A percentile compares a stretch with the other conserved stretches of the same genome.
Evolutionary conservation across 2,329 filamentous ascomycete genomes (phyloP).

Genomic region (Aureobasidium sp.): DNA sequence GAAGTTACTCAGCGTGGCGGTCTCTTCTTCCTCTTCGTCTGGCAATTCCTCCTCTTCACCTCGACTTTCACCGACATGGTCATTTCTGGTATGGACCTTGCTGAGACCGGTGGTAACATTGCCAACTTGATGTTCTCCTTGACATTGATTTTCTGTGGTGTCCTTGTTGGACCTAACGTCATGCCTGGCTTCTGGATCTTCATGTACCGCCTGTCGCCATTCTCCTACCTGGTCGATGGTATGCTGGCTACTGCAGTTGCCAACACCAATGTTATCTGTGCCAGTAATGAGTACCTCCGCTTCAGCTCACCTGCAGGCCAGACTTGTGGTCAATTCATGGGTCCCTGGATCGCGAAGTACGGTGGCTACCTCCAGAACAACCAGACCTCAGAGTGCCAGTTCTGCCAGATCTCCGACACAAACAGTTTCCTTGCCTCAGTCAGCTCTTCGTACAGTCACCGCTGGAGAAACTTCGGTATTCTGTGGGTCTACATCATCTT

Average conservation of each 20-base stretch:
- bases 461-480: conserved; percentile 49
- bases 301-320: conserved; percentile 52
- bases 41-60: conserved; percentile 69
- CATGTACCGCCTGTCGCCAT: conserved; percentile 74
- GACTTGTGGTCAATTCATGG: conserved; percentile 33
- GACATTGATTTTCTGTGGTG: conserved; percentile 61
- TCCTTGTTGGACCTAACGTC: conserved; percentile 53
- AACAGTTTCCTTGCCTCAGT: conserved; percentile 35
- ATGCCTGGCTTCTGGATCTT: conserved; percentile 73
- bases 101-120: conserved; percentile 67
- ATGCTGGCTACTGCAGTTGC: conserved; percentile 64
- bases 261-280: conserved; percentile 56
- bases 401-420: conserved; percentile 33
- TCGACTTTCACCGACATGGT: conserved; percentile 73
- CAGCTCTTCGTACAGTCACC: conserved; percentile 33
- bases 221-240: conserved; percentile 70
- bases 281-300: conserved; percentile 58
- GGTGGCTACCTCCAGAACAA: conserved; percentile 32
- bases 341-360: conserved; percentile 19
- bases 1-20: conserved; percentile 60
- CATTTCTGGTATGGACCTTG: conserved; percentile 65
- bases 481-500: conserved; percentile 45
- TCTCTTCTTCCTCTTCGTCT: conserved; percentile 70
- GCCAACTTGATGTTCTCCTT: conserved; percentile 68
- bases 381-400: conserved; percentile 28